Base-by-base conservation (phyloP, 176 grass and related monocot species). In the barley (Hordeum vulgare) region DNA sequence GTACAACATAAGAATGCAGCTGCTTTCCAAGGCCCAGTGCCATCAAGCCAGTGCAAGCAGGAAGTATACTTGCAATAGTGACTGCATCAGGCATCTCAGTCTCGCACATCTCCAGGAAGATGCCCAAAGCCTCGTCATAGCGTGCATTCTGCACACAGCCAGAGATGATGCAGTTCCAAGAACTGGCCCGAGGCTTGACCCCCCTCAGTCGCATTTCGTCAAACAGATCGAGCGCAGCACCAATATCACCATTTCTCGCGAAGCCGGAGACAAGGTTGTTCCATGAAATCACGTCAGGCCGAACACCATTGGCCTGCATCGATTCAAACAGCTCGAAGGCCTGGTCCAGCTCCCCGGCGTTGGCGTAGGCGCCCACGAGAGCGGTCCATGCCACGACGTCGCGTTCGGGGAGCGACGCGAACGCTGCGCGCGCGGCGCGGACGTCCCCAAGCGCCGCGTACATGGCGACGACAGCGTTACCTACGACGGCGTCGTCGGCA, bases 81-180 rank as follows among this genome's bases (percentile, higher is more conserved):
- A 94, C 85, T 0, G 54, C 80, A 45, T 94, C 84, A 21, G 88
- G 91, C 64, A 42, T 90, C 76, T 86, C 71, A 20, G 56, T 82
- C 51, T 80, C 51, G 73, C 82, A 90, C 91, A 94, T 94, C 37
- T 77, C 83, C n/a, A 29, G 68, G 44, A 94, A 94, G 80, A 88
- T 8, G 57, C 37, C 80, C 62, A 94, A 44, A 56, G 88, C 91
- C 63, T 88, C 86, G 0, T 81, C 80, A 62, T 86, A 86, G 40
- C 33, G 34, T 2, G 80, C 88, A 86, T 88, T 94, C 76, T 94
- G 92, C 77, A 90, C 83, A 27, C 89, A 88, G 14, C 88, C 92
- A 2, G 88, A 94, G 72, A 94, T 90, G 39, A 94, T 47, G 77
- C 91, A 87, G 13, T 94, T 94, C 91, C 91, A 94, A 44, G 91